These are phyloP conservation scores for Hypsizygus marmoreus DNA, from an alignment of 768 basidiomycete genomes.

Conservation along the genomic window DNA sequence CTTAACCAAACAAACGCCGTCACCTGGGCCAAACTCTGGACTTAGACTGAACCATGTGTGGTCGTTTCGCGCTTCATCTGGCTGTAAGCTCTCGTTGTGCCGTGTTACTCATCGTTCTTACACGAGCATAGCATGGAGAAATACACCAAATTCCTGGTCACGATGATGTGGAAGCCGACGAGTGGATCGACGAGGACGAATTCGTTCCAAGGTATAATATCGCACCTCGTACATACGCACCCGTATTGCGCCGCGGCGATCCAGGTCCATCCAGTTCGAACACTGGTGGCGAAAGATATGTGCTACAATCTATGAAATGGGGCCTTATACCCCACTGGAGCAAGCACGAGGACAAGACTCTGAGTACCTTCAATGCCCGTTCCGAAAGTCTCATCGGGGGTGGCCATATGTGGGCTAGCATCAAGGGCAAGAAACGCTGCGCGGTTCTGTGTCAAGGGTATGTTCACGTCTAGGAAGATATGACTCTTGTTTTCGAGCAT, in stretches of 20 bases:
- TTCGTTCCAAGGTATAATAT: slow-evolving; percentile 79
- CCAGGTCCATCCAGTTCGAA: slow-evolving; percentile 16
- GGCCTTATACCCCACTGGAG: slow-evolving; percentile 86
- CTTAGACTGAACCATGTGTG: slow-evolving; percentile 50
- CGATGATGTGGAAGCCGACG: slow-evolving; percentile 45
- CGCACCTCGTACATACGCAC: slow-evolving; percentile 77
- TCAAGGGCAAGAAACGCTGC: slow-evolving; percentile 84
- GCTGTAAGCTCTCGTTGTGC: slow-evolving; percentile 37
- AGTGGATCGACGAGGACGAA: slow-evolving; percentile 61
- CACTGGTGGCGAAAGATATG: slow-evolving; percentile 27
- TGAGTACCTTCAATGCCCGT: slow-evolving; percentile 91
- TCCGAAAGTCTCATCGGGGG: slow-evolving; percentile 77
- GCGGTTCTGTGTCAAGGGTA: slow-evolving; percentile 78
- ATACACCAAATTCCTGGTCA: slow-evolving; percentile 48
- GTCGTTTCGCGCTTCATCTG: slow-evolving; percentile 58
- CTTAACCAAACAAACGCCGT: slow-evolving; percentile 8
- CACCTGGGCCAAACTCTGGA: neutral
- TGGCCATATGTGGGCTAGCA: slow-evolving; percentile 82
- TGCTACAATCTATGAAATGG: slow-evolving; percentile 89
- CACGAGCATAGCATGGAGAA: slow-evolving; percentile 32
- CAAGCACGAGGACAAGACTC: slow-evolving; percentile 66
- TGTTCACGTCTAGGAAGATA: neutral
- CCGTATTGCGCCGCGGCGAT: slow-evolving; percentile 62
- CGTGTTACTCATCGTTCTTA: neutral
- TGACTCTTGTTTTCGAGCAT: neutral